Evolutionary conservation across 1,139 yeast species (phyloP).

Genomic region (Torulaspora pretoriensis): DNA sequence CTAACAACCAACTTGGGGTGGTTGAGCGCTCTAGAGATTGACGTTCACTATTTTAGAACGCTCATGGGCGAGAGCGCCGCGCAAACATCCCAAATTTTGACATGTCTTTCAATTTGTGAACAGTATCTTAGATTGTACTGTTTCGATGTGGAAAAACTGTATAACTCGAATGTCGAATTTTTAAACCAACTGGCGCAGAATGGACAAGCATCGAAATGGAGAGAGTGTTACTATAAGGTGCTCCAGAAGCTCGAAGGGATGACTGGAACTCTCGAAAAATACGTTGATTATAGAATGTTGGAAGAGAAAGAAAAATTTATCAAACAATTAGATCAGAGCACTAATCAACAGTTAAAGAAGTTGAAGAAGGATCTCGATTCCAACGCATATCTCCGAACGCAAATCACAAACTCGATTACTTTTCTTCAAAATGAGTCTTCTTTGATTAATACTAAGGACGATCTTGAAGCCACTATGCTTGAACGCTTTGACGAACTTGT

Average conservation of each 20-base stretch:
- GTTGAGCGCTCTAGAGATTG: conserved; percentile 49
- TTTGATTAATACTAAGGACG: conserved; percentile 17
- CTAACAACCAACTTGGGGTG: conserved; percentile 49
- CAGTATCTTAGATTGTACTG: conserved; percentile 56
- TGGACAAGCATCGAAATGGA: conserved; percentile 51
- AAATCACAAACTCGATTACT: conserved; percentile 20
- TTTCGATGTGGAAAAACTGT: conserved; percentile 49
- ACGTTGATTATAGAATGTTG: conserved; percentile 33
- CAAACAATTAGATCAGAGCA: conserved; percentile 22
- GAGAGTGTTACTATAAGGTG: conserved; percentile 37
- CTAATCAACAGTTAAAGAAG: conserved; percentile 30
- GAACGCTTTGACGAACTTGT: conserved; percentile 26
- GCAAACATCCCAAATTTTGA: conserved; percentile 41
- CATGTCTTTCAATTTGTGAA: conserved; percentile 52
- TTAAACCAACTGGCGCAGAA: conserved; percentile 46
- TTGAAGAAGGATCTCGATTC: conserved; percentile 34
- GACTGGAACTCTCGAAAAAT: conserved; percentile 35
- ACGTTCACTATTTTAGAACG: conserved; percentile 38
- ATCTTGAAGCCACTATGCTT: conserved; percentile 28
- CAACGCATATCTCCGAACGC: conserved; percentile 31
- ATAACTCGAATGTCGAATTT: conserved; percentile 47
- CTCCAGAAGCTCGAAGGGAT: conserved; percentile 40
- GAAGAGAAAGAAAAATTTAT: conserved; percentile 33
- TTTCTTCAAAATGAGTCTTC: conserved; percentile 13
- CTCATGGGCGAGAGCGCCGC: conserved; percentile 27